phyloP scores from a whole-genome alignment of 352 stramenopile species.

The Pythium utonaiense region DNA sequence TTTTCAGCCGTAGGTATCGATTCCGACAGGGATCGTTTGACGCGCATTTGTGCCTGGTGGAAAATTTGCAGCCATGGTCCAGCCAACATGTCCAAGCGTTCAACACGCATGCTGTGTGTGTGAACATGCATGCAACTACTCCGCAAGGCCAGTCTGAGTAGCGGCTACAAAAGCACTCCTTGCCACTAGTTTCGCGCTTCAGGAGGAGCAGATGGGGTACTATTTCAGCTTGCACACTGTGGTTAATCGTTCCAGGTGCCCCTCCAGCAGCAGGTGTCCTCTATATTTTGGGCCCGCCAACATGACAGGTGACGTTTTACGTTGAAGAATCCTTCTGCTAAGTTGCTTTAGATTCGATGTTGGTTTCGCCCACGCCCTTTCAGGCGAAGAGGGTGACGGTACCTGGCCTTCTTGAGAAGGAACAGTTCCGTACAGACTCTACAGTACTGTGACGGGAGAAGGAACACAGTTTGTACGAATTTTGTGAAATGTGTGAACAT shows the following conservation, averaged over 20 bases:
- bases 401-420: background rate
- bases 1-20: constrained; percentile 15
- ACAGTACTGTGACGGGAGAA: no score
- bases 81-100: background rate
- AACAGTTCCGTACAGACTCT: background rate
- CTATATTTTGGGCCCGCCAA: no score
- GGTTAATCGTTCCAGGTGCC: background rate
- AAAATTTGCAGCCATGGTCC: background rate
- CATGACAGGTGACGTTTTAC: background rate
- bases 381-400: background rate
- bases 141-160: background rate
- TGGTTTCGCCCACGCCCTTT: constrained; percentile 1
- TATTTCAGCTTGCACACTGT: background rate
- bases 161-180: background rate
- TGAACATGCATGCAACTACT: no score
- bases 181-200: background rate
- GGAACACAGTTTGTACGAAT: background rate
- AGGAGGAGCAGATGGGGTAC: background rate
- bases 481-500: no score
- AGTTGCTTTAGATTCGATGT: constrained; percentile 4
- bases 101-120: background rate
- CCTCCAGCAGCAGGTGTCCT: no score
- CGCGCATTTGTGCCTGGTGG: background rate
- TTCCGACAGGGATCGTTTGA: constrained; percentile 3
- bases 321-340: background rate